A percentile compares a stretch with the other conserved stretches of the same genome.
Conservation (phyloP, 106 monocot genomes). For the Vanilla planifolia region DNA sequence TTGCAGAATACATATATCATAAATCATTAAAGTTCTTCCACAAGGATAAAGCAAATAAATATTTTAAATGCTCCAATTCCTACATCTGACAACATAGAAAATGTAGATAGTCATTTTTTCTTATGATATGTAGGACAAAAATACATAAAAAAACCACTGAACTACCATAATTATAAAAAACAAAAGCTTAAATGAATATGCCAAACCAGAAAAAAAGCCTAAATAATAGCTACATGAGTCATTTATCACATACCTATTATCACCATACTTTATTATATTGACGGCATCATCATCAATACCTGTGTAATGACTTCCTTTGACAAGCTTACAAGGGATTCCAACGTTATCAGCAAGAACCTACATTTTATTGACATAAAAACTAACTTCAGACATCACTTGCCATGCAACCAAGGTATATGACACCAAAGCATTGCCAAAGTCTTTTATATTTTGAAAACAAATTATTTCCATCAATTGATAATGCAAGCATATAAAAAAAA, state of each 20-base stretch:
- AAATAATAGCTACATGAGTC: slow-evolving; percentile 1
- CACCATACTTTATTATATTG: slow-evolving; percentile 75
- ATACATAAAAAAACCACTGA: neutral
- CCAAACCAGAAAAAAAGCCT: neutral
- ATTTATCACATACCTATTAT: slow-evolving; percentile 49
- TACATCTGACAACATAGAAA: too few species aligned
- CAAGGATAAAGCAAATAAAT: neutral
- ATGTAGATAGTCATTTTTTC: neutral
- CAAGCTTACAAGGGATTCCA: slow-evolving; percentile 84
- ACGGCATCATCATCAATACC: slow-evolving; percentile 95
- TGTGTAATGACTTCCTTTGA: slow-evolving; percentile 97
- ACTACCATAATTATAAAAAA: neutral
- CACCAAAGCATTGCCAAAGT: neutral
- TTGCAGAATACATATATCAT: neutral
- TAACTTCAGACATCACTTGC: neutral
- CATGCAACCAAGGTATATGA: neutral
- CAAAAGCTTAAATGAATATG: neutral
- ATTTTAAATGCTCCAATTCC: too few species aligned
- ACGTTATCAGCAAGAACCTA: slow-evolving; percentile 95
- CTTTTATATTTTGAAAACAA: too few species aligned
- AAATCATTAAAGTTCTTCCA: neutral
- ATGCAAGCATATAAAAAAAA: too few species aligned
- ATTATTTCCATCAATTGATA: too few species aligned
- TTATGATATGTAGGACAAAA: neutral
- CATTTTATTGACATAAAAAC: slow-evolving; percentile 6